These are phyloP conservation scores for Alternaria postmessia DNA, from an alignment of 2,329 filamentous ascomycete genomes.

Conservation along the genomic window DNA sequence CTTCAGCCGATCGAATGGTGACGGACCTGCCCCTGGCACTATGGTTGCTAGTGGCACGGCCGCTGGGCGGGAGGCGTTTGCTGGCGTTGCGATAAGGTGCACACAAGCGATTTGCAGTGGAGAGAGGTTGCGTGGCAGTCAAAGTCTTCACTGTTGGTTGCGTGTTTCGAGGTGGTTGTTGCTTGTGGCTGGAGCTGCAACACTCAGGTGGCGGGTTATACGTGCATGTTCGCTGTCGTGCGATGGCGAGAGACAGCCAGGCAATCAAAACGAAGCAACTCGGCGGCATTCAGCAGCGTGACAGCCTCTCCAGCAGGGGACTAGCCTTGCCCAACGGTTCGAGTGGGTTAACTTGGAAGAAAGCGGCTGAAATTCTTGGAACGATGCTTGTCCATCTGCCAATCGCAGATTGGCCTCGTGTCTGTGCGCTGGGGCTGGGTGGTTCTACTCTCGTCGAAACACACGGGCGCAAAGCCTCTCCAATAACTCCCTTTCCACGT, in stretches of 20 bases:
- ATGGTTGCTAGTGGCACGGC: constrained; percentile 10
- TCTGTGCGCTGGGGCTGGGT: constrained; percentile 18
- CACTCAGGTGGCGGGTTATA: not conserved
- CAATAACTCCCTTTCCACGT: constrained; percentile 6
- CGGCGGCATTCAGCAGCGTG: constrained; percentile 9
- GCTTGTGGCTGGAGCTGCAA: not conserved
- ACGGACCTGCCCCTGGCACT: constrained; percentile 20
- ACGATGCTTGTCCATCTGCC: constrained; percentile 26
- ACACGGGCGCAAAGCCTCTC: constrained; percentile 19
- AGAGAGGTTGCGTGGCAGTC: constrained; percentile 24
- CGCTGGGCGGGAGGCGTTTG: constrained; percentile 19
- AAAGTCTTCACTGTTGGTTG: not conserved
- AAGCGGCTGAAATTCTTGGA: constrained; percentile 21
- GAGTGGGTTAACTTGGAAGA: constrained; percentile 13
- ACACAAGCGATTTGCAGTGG: constrained; percentile 18
- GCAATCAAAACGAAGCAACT: constrained; percentile 11
- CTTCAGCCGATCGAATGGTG: constrained; percentile 18
- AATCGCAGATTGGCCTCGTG: constrained; percentile 8
- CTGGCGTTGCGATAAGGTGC: constrained; percentile 27
- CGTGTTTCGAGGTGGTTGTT: not conserved
- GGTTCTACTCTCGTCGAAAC: constrained; percentile 13
- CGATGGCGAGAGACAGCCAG: not conserved
- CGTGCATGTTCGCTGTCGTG: not conserved
- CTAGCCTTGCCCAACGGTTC: constrained; percentile 17
- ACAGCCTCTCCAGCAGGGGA: not conserved